phyloP scores from a whole-genome alignment of 176 grass and related monocot genomes.

The Aegilops tauschii region DNA sequence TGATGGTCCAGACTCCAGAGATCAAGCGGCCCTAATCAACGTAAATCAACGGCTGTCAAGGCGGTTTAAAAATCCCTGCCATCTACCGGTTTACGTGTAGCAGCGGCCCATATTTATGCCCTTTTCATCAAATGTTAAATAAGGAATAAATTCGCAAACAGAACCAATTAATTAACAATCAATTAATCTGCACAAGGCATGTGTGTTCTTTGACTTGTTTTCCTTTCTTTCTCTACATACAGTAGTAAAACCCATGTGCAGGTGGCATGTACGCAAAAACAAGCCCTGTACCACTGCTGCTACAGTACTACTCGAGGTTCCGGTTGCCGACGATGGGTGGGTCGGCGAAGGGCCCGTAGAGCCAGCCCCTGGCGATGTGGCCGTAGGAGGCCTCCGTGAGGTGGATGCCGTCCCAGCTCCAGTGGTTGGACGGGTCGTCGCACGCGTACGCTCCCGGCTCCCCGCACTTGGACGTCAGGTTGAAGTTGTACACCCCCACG shows the following conservation, averaged over 20 bases:
- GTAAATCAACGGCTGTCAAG: too few species aligned
- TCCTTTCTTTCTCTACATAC: slow-evolving; percentile 2
- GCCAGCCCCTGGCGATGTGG: slow-evolving; percentile 77
- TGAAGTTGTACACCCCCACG: slow-evolving; percentile 61
- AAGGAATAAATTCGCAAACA: neutral
- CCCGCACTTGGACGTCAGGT: slow-evolving; percentile 62
- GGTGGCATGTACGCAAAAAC: neutral
- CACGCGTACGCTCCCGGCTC: slow-evolving; percentile 43
- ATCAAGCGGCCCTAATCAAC: too few species aligned
- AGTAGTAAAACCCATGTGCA: neutral
- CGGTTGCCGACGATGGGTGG: slow-evolving; percentile 44
- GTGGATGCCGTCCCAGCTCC: slow-evolving; percentile 76
- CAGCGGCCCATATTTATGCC: too few species aligned
- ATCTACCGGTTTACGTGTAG: too few species aligned
- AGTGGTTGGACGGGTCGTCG: slow-evolving; percentile 53
- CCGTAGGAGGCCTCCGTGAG: slow-evolving; percentile 60
- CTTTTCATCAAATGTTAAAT: too few species aligned
- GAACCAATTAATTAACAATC: neutral
- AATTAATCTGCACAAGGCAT: slow-evolving; percentile 32
- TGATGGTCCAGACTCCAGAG: too few species aligned
- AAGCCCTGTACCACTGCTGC: neutral
- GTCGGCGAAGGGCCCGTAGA: slow-evolving; percentile 71
- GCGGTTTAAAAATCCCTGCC: too few species aligned
- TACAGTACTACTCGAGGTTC: neutral
- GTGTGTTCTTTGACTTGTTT: neutral